Conservation (phyloP, 352 stramenopile genomes). For the Vaucheria bursata region DNA sequence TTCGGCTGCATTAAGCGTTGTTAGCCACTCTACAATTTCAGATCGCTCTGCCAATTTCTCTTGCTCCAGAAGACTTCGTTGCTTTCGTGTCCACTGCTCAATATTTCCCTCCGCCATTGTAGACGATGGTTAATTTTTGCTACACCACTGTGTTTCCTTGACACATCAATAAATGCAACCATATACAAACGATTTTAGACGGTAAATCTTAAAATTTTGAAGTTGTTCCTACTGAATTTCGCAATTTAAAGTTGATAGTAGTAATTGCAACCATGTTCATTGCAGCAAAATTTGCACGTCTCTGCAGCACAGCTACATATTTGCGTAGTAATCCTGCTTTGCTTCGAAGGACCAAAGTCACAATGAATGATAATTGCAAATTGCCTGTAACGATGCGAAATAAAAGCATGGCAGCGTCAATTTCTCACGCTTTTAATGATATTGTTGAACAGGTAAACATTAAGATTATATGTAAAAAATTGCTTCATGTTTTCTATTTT, state of each 20-base stretch:
- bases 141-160: conserved; percentile 60
- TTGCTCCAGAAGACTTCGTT: conserved; percentile 26
- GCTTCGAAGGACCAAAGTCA: not conserved
- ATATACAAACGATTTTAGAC: no score
- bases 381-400: not conserved
- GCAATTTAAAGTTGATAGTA: no score
- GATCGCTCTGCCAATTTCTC: conserved; percentile 31
- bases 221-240: no score
- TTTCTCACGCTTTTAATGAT: not conserved
- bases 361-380: not conserved
- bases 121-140: conserved; percentile 47
- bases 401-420: not conserved
- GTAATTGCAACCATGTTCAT: no score
- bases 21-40: conserved; percentile 29
- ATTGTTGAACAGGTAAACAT: not conserved
- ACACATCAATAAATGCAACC: conserved; percentile 56
- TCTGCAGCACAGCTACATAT: no score
- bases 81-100: conserved; percentile 15
- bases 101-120: not conserved
- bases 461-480: not conserved
- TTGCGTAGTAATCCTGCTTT: no score
- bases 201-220: no score
- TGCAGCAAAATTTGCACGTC: no score
- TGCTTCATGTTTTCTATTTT: not conserved
- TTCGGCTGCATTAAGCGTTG: conserved; percentile 23